Evolutionary conservation across 352 stramenopile species (phyloP), one percentile per base, ranked within the genome.

Genomic region (Globisporangium cylindrosporum): DNA sequence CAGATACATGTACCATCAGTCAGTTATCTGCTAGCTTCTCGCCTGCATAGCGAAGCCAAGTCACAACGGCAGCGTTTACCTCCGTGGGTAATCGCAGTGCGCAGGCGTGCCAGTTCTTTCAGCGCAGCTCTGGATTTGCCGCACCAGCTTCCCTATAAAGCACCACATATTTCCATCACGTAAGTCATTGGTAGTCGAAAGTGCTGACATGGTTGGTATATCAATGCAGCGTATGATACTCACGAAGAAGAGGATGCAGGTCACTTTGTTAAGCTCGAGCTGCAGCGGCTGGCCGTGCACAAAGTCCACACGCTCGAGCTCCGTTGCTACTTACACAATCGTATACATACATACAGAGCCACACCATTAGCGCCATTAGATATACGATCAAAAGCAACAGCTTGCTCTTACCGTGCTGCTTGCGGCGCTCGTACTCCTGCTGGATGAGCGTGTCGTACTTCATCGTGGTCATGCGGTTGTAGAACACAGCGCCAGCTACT

Each of bases 191-290:
- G 34, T 41, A 34, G 18, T 3, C 22, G 24, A 53, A 36, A n/a
- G 6, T 20, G 12, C 53, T 62, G 2, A 27, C 32, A 57, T 53
- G 46, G 18, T 25, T 25, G 46, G 8, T 8, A n/a, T 5, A 27
- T 57, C 4, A 14, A 29, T 20, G 34, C 7, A 9, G 18, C 32
- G 18, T 12, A 25, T n/a, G 22, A 15, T 6, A 76, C 78, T 38
- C 79, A 93, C 86, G 51, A 93, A 93, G 76, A 93, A 93, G n/a
- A 93, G 70, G 22, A 92, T 69, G 38, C 83, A 86, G 0, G 81
- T 91, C 51, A 92, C 75, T 73, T 84, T 85, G 72, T 91, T 88
- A 62, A 69, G 27, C 51, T 80, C 67, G 14, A 93, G 68, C 32
- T 86, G 69, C 25, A 92, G 58, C 0, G 72, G 64, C 15, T 71